Percentiles rank a stretch among this genome's conserved stretches.
Conservation (phyloP, 345 rosid genomes). For the Limnanthes douglasii region DNA sequence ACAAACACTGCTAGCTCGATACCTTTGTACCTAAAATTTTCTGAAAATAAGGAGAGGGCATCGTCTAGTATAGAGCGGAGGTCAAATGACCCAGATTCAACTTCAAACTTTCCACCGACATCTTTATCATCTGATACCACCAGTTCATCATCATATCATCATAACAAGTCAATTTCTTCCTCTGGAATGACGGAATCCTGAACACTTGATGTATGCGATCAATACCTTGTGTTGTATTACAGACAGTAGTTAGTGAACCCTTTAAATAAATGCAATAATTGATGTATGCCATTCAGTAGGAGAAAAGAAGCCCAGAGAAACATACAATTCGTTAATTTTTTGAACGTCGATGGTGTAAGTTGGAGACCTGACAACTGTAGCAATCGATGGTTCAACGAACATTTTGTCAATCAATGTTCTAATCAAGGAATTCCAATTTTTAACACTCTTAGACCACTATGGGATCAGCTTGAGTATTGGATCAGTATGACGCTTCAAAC, state of each 20-base stretch:
- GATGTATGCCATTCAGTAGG: too few relatives aligned
- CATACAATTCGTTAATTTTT: too few relatives aligned
- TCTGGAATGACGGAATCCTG: constrained; percentile 73
- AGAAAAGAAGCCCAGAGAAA: too few relatives aligned
- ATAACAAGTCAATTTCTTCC: constrained; percentile 43
- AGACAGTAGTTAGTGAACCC: constrained; percentile 69
- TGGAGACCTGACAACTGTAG: too few relatives aligned
- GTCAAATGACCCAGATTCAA: constrained; percentile 73
- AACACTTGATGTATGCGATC: constrained; percentile 67
- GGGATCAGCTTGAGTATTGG: too few relatives aligned
- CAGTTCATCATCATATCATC: constrained; percentile 19
- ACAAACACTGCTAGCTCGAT: constrained; percentile 72
- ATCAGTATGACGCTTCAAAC: too few relatives aligned
- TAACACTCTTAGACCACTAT: too few relatives aligned
- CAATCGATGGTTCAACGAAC: too few relatives aligned
- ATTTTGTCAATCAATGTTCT: too few relatives aligned
- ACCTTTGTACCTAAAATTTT: constrained; percentile 79
- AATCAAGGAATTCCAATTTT: too few relatives aligned
- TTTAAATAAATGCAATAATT: constrained; percentile 66
- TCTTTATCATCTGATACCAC: constrained; percentile 45
- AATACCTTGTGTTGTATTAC: constrained; percentile 92
- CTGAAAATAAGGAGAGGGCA: constrained; percentile 90
- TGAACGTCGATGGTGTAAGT: too few relatives aligned
- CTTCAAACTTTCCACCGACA: constrained; percentile 78
- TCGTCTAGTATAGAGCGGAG: constrained; percentile 81